Base-by-base conservation (phyloP, 2,329 filamentous ascomycete genomes). In the Delphinella strobiligena region DNA sequence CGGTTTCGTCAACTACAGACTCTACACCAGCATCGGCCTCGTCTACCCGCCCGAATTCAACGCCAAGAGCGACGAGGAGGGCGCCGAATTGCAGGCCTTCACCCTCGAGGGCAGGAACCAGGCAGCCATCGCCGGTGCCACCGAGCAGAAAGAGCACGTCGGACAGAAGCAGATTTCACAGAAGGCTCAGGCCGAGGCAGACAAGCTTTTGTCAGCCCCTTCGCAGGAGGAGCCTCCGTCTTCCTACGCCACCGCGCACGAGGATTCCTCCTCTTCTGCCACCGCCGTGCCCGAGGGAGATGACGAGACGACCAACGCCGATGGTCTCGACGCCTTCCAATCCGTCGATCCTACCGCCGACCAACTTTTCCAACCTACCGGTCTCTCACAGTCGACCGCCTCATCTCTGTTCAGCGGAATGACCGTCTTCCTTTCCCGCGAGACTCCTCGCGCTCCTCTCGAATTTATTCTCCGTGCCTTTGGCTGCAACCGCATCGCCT, bases 1-100 rank as follows among this genome's bases (percentile, higher is more conserved):
- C 15, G 83, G 89, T 45, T 98, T 98, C 55, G 79, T 96, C 64
- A 95, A 98, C 71, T 98, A 87, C 71, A 73, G 86, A 48, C 71
- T 98, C 34, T 98, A 95, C 67, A 94, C 87, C 1, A 80, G 84
- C 1, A 70, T 93, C 47, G 91, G 91, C 7, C 67, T 98, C 46
- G 86, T 95, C 42, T 98, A 98, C 58, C 91, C 91, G 14, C 91
- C 91, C 45, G 94, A 87, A 62, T 96, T 96, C 53, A 86, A 95
- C 58, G 69, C 76, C 50, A 71, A 71, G 56, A 89, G 84, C 64
- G 91, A 96, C 55, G 87, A 94, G 58, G 75, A 82, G 54, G 87
- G 85, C 45, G 91, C 82, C 34, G 91, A 95, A 62, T 71, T 98
- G 34, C 84, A 79, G 17, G 91, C 91, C 18, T 94, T 96, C 64